Evolutionary conservation across 1,139 yeast genomes (phyloP), one percentile per base, ranked within the genome.

Genomic region (Geotrichum bryndzae): DNA sequence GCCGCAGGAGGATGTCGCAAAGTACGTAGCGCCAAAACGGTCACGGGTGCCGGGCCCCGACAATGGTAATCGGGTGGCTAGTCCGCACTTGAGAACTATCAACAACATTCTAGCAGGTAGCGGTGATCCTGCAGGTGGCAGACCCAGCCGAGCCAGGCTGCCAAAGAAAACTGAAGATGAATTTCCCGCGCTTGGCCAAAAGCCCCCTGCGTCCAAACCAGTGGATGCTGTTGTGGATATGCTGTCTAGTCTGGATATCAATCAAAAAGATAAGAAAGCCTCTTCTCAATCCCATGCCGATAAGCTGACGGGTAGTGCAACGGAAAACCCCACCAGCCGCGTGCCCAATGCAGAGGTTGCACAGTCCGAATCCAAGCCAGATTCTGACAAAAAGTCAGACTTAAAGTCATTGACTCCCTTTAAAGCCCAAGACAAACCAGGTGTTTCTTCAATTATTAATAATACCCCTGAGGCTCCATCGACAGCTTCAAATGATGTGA

Each of bases 1-100:
- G 1, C 79, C 80, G 4, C 62, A 64, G 13, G 81, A 77, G 53
- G 80, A 77, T 52, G 69, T 72, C 15, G 69, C 74, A 45, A 68
- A 71, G 60, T 77, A 75, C 63, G 70, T 69, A 2, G 48, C 48
- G 22, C 48, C 48, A 3, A 41, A 41, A 18, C 48, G 48, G 22
- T 41, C 48, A 4, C 48, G 48, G n/a, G 23, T n/a, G 55, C 68
- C 54, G 68, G 65, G 13, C 63, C 62, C 53, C 59, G 68, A 54
- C 51, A 35, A 53, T 11, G 50, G 50, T 33, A 25, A 38, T 56
- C 54, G 56, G 22, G 27, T 31, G 31, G 56, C 8, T 13, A 57
- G 56, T 22, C 59, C 59, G n/a, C 54, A 57, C 7, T 18, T 57
- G 15, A 48, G 51, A 15, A 51, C 53, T 6, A 57, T 57, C 23